Conservation (phyloP, 2,329 filamentous ascomycete genomes). For the Sarocladium brachiariae region DNA sequence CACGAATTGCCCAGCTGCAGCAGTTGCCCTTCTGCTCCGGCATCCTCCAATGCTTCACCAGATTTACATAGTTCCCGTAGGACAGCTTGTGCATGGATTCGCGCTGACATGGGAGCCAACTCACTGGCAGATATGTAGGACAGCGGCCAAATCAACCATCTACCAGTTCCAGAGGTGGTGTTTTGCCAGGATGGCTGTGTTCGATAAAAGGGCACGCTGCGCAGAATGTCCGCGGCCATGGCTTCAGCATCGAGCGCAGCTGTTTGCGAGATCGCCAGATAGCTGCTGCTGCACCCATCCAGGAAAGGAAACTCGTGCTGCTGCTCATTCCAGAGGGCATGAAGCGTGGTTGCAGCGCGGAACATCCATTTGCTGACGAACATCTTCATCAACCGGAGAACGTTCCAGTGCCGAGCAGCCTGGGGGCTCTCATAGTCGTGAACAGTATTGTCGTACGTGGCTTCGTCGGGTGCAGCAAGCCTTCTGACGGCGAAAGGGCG, state of each 20-base stretch:
- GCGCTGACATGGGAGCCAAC: not conserved
- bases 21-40: constrained; percentile 46
- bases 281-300: not conserved
- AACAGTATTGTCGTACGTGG: not conserved
- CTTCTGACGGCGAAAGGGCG: not conserved
- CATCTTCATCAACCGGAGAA: not conserved
- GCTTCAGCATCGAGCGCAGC: constrained; percentile 13
- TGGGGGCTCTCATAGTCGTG: not conserved
- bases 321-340: not conserved
- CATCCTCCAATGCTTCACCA: constrained; percentile 77
- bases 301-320: too few relatives aligned
- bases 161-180: not conserved
- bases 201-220: constrained; percentile 40
- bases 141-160: not conserved
- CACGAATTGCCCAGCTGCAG: constrained; percentile 38
- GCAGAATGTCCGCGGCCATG: constrained; percentile 72
- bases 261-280: not conserved
- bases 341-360: not conserved
- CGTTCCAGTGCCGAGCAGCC: not conserved
- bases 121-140: not conserved
- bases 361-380: not conserved
- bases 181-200: not conserved
- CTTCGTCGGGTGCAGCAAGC: not conserved
- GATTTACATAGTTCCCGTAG: not conserved
- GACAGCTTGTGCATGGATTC: not conserved